Base-by-base conservation (phyloP, 1,284 basidiomycete genomes). In the Ganoderma boninense region DNA sequence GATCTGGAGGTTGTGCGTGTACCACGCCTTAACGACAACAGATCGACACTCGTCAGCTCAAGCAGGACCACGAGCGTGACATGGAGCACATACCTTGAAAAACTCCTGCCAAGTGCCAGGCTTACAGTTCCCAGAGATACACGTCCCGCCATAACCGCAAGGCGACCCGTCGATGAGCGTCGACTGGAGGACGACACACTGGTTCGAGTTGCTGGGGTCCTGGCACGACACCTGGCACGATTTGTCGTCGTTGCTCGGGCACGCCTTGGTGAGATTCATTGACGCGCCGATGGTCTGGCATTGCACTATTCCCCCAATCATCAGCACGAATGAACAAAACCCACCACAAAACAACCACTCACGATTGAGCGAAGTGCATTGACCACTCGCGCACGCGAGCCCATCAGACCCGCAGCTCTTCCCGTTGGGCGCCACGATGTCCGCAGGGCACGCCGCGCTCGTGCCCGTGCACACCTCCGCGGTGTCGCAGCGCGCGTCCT, bases 121-220 rank as follows among this genome's bases (percentile, higher is more conserved):
- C 75, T 91, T 81, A 79, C 95, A 97, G 40, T 81, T 87, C 32
- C 92, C 91, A 69, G 84, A 84, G 56, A 84, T 76, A 77, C 95
- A 96, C 71, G 86, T 87, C 29, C 94, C 94, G 46, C 90, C 93
- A 76, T 89, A 94, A 13, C 91, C 90, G 79, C 96, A 97, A 14
- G 93, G 89, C 29, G 95, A 96, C 14, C 96, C 96, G 78, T 97
- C 94, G 62, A 95, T 86, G 66, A 97, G 89, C 49, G 87, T 82
- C 1, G 94, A 89, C 71, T 93, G 91, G 49, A 97, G 84, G 57
- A 92, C 82, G n/a, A 95, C 82, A 80, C 96, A 97, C 75, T 87
- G 86, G 75, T 89, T 88, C 29, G 86, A 71, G 20, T 82, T 81
- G 32, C 75, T 85, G 2, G 95, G 95, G 79, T 94, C 91, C 79